Base-by-base conservation (phyloP, 2,329 filamentous ascomycete species). In the Neopestalotiopsis sp. region DNA sequence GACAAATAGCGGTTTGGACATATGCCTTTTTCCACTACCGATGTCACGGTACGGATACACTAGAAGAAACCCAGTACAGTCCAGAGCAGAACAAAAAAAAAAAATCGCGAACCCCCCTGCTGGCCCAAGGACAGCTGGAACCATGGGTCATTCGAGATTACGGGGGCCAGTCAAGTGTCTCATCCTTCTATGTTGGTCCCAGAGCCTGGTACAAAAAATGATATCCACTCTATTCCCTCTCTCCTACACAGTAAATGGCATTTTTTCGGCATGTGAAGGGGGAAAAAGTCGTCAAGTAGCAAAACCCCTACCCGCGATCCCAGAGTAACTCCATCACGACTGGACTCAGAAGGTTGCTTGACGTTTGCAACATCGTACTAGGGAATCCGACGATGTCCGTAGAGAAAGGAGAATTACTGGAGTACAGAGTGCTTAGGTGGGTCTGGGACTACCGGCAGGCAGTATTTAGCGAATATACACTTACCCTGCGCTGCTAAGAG, bases 111-210 rank as follows among this genome's bases (percentile, higher is more conserved):
- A 6, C 45, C 17, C 45, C 45, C 45, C 45, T 53, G 45, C 34
- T 38, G 9, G 45, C 17, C 45, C 17, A 9, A 9, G 17, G 45
- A 20, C 45, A 59, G 57, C 57, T 24, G 24, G 57, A 30, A 59
- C 57, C 57, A 34, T 59, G 57, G 57, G 24, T 59, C 30, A 28
- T 6, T 34, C 57, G 20, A 59, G 30, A 30, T 59, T 30, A 34
- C 57, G 30, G 30, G 57, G 24, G 17, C 57, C 34, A 38, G 34
- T 38, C 34, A 38, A 34, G n/a, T 30, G 57, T 30, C 45, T 53
- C 57, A 34, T 59, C 24, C 57, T 59, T 10, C 30, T 28, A 28
- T 59, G 57, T 59, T 34, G 57, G 57, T 59, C 30, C 34, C 57
- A 59, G 17, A 59, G n/a, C 45, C 45, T 9, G 45, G 45, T n/a